Evolutionary conservation across 169 alveolate species (phyloP), one percentile per base, ranked within the genome.

Genomic region (Plasmodium relictum): DNA sequence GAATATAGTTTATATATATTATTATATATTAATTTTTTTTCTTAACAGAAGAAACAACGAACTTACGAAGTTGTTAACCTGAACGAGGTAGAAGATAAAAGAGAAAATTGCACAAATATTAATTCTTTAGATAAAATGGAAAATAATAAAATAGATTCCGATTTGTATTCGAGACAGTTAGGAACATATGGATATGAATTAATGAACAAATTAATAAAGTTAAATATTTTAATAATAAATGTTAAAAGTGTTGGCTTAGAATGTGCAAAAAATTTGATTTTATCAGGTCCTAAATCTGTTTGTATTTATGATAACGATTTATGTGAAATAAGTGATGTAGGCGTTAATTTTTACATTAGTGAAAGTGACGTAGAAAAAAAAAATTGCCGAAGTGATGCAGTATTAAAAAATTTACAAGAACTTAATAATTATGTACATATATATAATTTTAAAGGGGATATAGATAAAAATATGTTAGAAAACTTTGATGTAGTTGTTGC

Each of bases 121-220:
- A 66, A 48, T 22, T 0, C 14, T 20, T 22, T 65, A 42, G 71
- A 52, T 2, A 44, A 78, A 24, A 78, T 63, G 89, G 76, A 63
- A 31, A 54, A 62, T n/a, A 22, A 50, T 4, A 20, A 78, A 39
- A 95, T 97, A 18, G 99, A 99, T 91, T 96, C 99, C 41, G 98
- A 98, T 89, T 97, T 99, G 58, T 98, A 98, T 92, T 97, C 99
- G 39, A 96, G 99, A 72, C 99, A 98, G 90, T 97, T 99, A 18
- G 99, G 99, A n/a, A 97, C 99, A 20, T 97, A 96, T 87, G 99
- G 99, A n/a, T 94, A 98, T 92, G 99, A 99, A 83, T 96, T 99
- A 66, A 98, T 98, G 99, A 98, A 99, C 18, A 98, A 97, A 88
- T 93, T 98, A 58, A 95, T 97, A 14, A 94, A 96, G 71, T 74